Evolutionary conservation across 176 grass and related monocot genomes (phyloP).

Genomic region (Dactylis glomerata): DNA sequence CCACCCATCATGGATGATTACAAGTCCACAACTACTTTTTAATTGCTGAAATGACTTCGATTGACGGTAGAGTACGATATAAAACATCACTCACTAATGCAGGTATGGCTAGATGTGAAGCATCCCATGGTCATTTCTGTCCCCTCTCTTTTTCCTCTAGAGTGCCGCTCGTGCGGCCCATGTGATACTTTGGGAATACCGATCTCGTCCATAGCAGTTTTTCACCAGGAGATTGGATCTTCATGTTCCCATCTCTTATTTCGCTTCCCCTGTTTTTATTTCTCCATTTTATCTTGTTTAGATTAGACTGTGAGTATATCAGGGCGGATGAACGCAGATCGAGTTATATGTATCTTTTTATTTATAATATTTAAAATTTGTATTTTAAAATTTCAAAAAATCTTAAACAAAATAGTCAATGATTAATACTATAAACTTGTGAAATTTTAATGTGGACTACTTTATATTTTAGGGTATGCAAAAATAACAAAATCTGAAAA

Average conservation of each 20-base stretch:
- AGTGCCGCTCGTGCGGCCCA: slow-evolving; percentile 34
- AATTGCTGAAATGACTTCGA: neutral
- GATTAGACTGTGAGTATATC: neutral
- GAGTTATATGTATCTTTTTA: too few relatives aligned
- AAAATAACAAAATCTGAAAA: too few relatives aligned
- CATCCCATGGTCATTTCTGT: neutral
- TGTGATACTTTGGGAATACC: slow-evolving; percentile 13
- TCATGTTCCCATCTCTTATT: neutral
- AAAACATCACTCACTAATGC: neutral
- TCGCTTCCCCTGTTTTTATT: too few relatives aligned
- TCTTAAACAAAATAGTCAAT: too few relatives aligned
- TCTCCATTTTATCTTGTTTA: neutral
- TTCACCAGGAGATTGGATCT: slow-evolving; percentile 33
- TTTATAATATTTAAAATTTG: too few relatives aligned
- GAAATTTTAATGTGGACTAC: too few relatives aligned
- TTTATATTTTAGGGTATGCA: too few relatives aligned
- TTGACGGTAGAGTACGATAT: neutral
- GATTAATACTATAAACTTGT: too few relatives aligned
- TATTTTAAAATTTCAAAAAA: too few relatives aligned
- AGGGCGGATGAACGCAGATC: too few relatives aligned
- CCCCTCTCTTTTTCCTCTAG: neutral
- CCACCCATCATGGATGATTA: neutral
- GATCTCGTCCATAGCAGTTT: neutral
- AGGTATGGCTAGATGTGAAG: neutral
- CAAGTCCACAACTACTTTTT: neutral